A percentile compares a stretch with the other conserved stretches of the same genome.
phyloP scores from a whole-genome alignment of 2,329 filamentous ascomycete species.

The Talaromyces sp. region DNA sequence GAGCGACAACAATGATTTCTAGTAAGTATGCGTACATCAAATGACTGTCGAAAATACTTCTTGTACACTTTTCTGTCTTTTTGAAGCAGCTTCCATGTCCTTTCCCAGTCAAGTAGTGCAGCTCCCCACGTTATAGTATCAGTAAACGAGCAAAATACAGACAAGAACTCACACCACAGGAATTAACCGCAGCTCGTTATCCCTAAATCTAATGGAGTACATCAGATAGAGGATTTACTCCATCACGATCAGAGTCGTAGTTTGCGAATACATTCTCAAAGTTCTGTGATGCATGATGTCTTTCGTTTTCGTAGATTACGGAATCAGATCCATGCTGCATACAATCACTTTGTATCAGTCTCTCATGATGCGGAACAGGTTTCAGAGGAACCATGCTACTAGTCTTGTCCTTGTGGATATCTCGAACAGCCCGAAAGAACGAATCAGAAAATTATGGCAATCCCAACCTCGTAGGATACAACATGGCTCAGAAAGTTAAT shows the following conservation, averaged over 20 bases:
- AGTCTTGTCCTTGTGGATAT: conserved; percentile 44
- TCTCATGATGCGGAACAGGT: no score
- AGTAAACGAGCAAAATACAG: background rate
- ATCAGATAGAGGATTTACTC: conserved; percentile 39
- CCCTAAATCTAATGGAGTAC: conserved; percentile 22
- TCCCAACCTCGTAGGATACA: conserved; percentile 42
- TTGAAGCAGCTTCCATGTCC: conserved; percentile 31
- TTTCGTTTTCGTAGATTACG: conserved; percentile 45
- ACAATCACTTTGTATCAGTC: no score
- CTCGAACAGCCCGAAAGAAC: conserved; percentile 34
- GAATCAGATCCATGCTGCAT: conserved; percentile 35
- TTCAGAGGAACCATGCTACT: background rate
- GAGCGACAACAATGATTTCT: background rate
- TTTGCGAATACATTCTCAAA: conserved; percentile 51
- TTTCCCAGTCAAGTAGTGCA: conserved; percentile 43
- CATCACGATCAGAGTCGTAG: conserved; percentile 38
- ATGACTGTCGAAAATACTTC: conserved; percentile 27
- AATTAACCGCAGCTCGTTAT: conserved; percentile 30
- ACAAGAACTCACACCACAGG: conserved; percentile 35
- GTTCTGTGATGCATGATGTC: conserved; percentile 44
- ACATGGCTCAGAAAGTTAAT: background rate
- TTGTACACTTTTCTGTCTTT: conserved; percentile 29
- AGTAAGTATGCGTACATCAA: conserved; percentile 29
- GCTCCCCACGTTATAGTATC: conserved; percentile 35
- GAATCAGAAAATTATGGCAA: conserved; percentile 37